Conservation (phyloP, 1,284 basidiomycete genomes). For the Boletellus deceptivus region DNA sequence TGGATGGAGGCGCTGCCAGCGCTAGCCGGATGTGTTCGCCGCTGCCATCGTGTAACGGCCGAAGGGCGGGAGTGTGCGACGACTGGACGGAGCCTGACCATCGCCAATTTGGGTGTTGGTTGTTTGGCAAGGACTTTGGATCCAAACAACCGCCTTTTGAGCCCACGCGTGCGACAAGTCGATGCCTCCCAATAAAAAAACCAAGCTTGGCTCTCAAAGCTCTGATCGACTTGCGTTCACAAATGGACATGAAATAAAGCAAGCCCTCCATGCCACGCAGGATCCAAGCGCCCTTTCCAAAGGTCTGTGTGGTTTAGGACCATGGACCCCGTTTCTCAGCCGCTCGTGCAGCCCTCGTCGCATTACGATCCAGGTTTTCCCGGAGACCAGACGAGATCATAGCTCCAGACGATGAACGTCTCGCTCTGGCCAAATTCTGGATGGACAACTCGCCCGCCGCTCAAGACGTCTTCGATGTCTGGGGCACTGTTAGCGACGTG, state of each 20-base stretch:
- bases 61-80: no score
- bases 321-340: background rate
- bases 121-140: conserved; percentile 30
- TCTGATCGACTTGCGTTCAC: conserved; percentile 12
- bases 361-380: conserved; percentile 37
- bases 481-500: conserved; percentile 55
- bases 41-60: no score
- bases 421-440: conserved; percentile 61
- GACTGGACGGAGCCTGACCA: no score
- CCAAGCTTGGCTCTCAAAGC: conserved; percentile 2
- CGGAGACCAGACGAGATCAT: conserved; percentile 26
- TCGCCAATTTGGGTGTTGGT: conserved; percentile 5
- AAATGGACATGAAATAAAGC: conserved; percentile 26
- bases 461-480: conserved; percentile 59
- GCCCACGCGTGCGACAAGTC: background rate
- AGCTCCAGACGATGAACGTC: conserved; percentile 51
- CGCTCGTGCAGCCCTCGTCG: conserved; percentile 40
- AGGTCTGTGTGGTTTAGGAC: conserved; percentile 18
- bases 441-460: conserved; percentile 53
- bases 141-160: conserved; percentile 24
- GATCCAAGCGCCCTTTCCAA: conserved; percentile 23
- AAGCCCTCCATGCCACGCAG: conserved; percentile 15
- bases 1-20: no score
- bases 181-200: conserved; percentile 22
- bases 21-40: no score